These are phyloP conservation scores for Pestalotiopsis sp. DNA, from an alignment of 2,329 filamentous ascomycete species.

Conservation along the genomic window DNA sequence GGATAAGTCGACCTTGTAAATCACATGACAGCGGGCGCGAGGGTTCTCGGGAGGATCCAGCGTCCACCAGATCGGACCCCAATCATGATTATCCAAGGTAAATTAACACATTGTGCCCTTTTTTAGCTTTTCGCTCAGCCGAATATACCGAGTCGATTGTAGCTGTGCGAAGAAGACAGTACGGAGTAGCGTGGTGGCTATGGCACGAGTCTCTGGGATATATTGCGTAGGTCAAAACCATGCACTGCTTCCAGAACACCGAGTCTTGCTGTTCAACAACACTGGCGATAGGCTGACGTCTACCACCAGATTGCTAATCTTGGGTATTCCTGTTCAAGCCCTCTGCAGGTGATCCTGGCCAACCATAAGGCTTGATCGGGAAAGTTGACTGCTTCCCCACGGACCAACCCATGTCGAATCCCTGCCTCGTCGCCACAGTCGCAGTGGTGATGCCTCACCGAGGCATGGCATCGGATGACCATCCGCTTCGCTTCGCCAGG, in stretches of 20 bases:
- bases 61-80: neutral
- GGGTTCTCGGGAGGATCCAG: neutral
- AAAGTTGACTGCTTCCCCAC: neutral
- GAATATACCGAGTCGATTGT: no score
- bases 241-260: neutral
- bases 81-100: no score
- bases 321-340: neutral
- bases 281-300: neutral
- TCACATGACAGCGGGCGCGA: neutral
- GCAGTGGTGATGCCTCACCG: neutral
- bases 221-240: neutral
- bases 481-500: neutral
- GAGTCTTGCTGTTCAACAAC: neutral
- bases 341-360: neutral
- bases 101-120: no score
- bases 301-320: neutral
- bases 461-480: neutral
- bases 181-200: neutral
- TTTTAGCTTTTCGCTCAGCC: no score
- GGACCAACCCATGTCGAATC: neutral
- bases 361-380: neutral
- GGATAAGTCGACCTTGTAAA: neutral
- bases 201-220: neutral
- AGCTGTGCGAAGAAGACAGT: neutral
- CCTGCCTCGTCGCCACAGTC: neutral